These are phyloP conservation scores for Neopestalotiopsis sp. DNA, from an alignment of 2,329 filamentous ascomycete genomes.

Conservation along the genomic window DNA sequence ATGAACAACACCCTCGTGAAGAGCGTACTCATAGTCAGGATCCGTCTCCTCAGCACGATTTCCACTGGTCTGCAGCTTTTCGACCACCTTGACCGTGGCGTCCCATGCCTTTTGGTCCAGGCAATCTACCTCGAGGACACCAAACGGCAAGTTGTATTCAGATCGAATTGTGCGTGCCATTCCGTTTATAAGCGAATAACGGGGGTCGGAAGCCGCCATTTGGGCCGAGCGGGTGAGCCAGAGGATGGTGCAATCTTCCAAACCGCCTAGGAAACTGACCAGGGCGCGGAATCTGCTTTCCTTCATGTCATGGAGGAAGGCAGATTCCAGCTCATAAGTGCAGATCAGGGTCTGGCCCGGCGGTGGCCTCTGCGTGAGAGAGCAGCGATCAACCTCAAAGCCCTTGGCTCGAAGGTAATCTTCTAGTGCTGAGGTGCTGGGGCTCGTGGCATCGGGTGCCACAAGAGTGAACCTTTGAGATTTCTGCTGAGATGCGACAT, in stretches of 20 bases:
- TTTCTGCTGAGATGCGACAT: background rate
- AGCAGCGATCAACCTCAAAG: slow-evolving; percentile 1
- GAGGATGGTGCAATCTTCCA: background rate
- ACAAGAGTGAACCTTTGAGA: background rate
- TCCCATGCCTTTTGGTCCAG: background rate
- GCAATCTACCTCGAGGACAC: slow-evolving; percentile 8
- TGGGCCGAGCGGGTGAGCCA: slow-evolving; percentile 9
- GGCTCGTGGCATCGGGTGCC: background rate
- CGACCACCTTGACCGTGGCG: background rate
- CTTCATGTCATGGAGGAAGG: background rate
- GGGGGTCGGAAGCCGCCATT: slow-evolving; percentile 1
- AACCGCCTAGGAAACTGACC: background rate
- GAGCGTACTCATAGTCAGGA: slow-evolving; percentile 12
- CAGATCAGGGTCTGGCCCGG: background rate
- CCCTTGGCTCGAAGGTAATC: slow-evolving; percentile 1
- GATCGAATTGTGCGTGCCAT: slow-evolving; percentile 8
- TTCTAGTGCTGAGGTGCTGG: background rate
- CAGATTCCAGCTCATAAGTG: background rate
- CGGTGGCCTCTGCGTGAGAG: background rate
- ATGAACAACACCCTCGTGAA: background rate
- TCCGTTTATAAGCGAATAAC: background rate
- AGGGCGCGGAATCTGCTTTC: background rate
- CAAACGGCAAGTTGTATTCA: background rate
- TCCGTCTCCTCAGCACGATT: background rate
- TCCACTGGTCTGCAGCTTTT: background rate